Base-by-base conservation (phyloP, 75 land plant species). In the Chamaecyparis obtusa region DNA sequence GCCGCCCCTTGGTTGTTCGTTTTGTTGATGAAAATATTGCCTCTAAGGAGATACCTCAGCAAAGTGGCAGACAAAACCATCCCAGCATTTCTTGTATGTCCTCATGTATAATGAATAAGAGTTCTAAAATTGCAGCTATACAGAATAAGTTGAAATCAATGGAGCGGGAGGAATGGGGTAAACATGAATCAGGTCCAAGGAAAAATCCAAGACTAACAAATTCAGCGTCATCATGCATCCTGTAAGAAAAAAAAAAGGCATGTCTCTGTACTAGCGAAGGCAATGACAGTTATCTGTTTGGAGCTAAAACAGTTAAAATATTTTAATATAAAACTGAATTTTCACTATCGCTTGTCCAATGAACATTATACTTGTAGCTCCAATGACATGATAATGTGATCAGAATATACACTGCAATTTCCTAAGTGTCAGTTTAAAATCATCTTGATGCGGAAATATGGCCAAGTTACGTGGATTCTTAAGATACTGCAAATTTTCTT, bases 1-100 rank as follows among this genome's bases (percentile, higher is more conserved):
- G 96, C 0, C 95, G 96, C 17, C 94, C 96, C 33, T 86, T 95
- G 87, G 95, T 93, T 78, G 96, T 95, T 83, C 94, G 95, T 33
- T 92, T 94, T 48, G 92, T 92, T 1, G 91, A 88, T 88, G 96
- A 95, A 87, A 94, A 89, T 49, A 19, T 57, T 74, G n/a, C 64
- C 36, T 35, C 37, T 15, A 74, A 74, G 49, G 48, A 78, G 54
- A 56, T 44, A 7, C 11, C 85, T 49, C 89, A 87, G 30, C 83
- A 64, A 7, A 74, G 7, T 57, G 41, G 54, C 9, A 77, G 67
- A 30, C 54, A 78, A 8, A 87, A 48, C 19, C 88, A 89, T 76
- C 41, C 83, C 14, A 74, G 35, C 87, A 43, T 54, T 71, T 33
- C 69, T 36, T 46, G 86, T 44, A 72, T 86, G 64, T 86, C 74